Evolutionary conservation across 108 stramenopile genomes (phyloP).

Genomic region (Cyclotella baltica): DNA sequence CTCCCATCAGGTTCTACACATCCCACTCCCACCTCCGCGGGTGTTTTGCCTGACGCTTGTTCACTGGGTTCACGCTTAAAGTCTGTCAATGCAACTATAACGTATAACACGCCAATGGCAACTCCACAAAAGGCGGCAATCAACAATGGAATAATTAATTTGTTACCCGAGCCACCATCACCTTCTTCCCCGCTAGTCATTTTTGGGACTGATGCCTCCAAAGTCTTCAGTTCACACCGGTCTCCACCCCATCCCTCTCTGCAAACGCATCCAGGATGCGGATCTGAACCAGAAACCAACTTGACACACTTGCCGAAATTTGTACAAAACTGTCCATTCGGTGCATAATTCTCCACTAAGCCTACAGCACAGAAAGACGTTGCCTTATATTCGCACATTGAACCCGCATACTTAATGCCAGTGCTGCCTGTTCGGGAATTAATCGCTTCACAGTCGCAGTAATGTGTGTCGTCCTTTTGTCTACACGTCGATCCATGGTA

Average conservation of each 20-base stretch:
- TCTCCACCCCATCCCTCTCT: conserved; percentile 25
- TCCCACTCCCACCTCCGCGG: conserved; percentile 11
- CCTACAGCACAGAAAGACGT: conserved; percentile 31
- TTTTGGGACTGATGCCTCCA: background rate
- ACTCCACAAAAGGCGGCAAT: background rate
- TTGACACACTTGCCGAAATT: conserved; percentile 34
- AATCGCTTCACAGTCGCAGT: conserved; percentile 26
- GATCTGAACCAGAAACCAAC: conserved; percentile 19
- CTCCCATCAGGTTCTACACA: conserved; percentile 24
- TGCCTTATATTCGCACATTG: conserved; percentile 27
- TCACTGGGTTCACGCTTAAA: background rate
- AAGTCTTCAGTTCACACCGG: conserved; percentile 28
- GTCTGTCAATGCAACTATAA: background rate
- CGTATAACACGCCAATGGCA: background rate
- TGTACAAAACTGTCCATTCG: conserved; percentile 41
- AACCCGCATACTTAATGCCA: conserved; percentile 27
- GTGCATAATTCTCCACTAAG: conserved; percentile 30
- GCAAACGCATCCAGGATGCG: conserved; percentile 42
- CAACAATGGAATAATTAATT: conserved; percentile 13
- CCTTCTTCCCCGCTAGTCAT: background rate
- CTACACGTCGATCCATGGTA: conserved; percentile 41
- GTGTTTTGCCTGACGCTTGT: conserved; percentile 12
- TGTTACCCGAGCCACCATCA: background rate
- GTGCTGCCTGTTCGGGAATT: conserved; percentile 3
- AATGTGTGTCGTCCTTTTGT: background rate